These are phyloP conservation scores for Plantago major DNA, from an alignment of 257 asterid species.

Conservation along the genomic window DNA sequence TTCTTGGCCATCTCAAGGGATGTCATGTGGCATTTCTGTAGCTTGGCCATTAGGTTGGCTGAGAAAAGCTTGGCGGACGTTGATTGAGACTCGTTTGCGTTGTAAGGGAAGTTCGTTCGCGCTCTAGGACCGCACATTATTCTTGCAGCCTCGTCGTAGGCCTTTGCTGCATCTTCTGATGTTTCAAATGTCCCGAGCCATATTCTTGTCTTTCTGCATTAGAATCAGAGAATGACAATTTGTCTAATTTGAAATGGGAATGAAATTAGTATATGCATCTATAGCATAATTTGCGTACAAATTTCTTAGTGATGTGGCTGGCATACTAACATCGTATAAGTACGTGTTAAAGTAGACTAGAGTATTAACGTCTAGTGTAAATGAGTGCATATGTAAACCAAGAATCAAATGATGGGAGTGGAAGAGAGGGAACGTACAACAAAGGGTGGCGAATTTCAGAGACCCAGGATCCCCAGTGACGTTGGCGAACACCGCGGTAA, in stretches of 20 bases:
- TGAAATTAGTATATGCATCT: no score
- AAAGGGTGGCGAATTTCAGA: conserved; percentile 96
- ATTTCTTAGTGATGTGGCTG: no score
- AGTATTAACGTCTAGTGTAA: no score
- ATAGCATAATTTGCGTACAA: no score
- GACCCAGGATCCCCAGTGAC: conserved; percentile 99
- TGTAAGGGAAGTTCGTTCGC: conserved; percentile 66
- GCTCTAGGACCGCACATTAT: conserved; percentile 83
- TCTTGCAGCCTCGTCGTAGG: conserved; percentile 86
- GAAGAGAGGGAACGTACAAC: conserved; percentile 34
- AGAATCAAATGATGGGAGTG: background rate
- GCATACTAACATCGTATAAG: no score
- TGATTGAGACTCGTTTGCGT: conserved; percentile 45
- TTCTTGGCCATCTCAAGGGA: conserved; percentile 53
- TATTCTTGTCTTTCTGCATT: conserved; percentile 73
- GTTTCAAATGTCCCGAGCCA: conserved; percentile 97
- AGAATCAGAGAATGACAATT: no score
- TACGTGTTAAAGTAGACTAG: no score
- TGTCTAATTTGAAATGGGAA: no score
- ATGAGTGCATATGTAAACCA: background rate
- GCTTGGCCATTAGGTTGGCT: conserved; percentile 66
- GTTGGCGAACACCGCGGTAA: conserved; percentile 85
- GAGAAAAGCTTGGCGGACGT: conserved; percentile 58
- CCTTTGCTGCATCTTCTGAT: conserved; percentile 88
- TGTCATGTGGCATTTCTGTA: conserved; percentile 67